Conservation (phyloP, 345 rosid genomes). For the Pistacia atlantica region DNA sequence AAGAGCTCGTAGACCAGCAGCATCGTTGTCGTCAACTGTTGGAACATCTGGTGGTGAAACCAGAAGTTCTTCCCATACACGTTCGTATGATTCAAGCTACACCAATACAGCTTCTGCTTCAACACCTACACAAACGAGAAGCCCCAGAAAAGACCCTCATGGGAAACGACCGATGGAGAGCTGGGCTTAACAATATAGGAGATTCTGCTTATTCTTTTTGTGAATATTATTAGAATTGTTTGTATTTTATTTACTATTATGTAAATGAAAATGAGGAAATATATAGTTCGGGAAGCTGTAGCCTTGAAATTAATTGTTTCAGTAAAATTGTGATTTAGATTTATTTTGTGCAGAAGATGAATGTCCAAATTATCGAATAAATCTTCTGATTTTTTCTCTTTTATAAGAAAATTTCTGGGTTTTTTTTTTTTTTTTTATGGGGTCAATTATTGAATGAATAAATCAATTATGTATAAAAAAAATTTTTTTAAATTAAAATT, state of each 20-base stretch:
- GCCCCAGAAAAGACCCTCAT: slow-evolving; percentile 38
- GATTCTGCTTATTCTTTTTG: slow-evolving; percentile 10
- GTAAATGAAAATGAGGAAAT: background rate
- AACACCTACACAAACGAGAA: slow-evolving; percentile 23
- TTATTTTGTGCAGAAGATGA: too few species aligned
- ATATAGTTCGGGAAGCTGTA: too few species aligned
- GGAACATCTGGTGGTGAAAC: slow-evolving; percentile 43
- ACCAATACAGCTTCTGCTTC: slow-evolving; percentile 38
- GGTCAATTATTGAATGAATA: too few species aligned
- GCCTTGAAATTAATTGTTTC: too few species aligned
- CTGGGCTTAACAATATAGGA: slow-evolving; percentile 19
- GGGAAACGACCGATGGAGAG: slow-evolving; percentile 57
- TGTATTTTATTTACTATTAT: background rate
- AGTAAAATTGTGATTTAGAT: too few species aligned
- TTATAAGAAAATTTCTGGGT: too few species aligned
- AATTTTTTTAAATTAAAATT: too few species aligned
- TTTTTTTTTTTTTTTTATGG: too few species aligned
- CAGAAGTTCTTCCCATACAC: slow-evolving; percentile 17
- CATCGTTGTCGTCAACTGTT: slow-evolving; percentile 36
- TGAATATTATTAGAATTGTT: background rate
- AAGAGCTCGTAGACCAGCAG: slow-evolving; percentile 51
- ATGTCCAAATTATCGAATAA: too few species aligned
- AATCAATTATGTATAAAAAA: too few species aligned
- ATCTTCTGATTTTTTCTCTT: too few species aligned
- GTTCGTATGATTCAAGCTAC: slow-evolving; percentile 51